Evolutionary conservation across 345 rosid species (phyloP), one percentile per base, ranked within the genome.

Genomic region (Fremontodendron californicum): DNA sequence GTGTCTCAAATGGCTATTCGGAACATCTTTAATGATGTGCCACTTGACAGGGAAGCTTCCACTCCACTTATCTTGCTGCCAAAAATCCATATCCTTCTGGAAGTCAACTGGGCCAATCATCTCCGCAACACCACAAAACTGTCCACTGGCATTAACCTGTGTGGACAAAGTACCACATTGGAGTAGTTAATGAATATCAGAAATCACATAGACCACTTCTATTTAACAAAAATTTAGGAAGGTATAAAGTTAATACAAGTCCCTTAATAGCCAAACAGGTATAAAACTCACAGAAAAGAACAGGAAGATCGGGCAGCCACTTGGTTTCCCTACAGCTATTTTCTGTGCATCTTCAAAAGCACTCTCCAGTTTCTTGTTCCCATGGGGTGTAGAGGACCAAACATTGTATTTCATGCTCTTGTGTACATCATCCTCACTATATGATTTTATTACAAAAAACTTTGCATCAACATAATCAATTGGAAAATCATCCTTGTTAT

Each of bases 391-490:
- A 73, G 98, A 93, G 39, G 99, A 93, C 99, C 97, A 95, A 57
- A 93, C 92, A 78, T 71, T 87, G 78, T 93, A 93, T 75, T 95
- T 95, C 79, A 93, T 88, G 89, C 99, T 95, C 86, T 90, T 93
- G 89, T 95, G 99, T 33, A 95, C 96, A 83, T 95, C 98, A 84
- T 95, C 99, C 82, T 95, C 97, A 35, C 96, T 93, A 75, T 95
- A 95, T 2, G 99, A 95, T 82, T 95, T 95, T 46, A 95, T 93
- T 78, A 95, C 96, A 78, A 85, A 95, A 87, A 88, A 90, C 78
- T 90, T 95, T 37, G 90, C 98, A 83, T 79, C 82, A 73, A 64
- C 82, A 79, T 87, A 87, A 37, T 88, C 86, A 23, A 87, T 78
- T 68, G 76, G 74, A 80, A 95, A 88, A 87, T 90, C 91, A 75